Base-by-base conservation (phyloP, 2,329 filamentous ascomycete genomes). In the Pyrenophora tritici-repentis region DNA sequence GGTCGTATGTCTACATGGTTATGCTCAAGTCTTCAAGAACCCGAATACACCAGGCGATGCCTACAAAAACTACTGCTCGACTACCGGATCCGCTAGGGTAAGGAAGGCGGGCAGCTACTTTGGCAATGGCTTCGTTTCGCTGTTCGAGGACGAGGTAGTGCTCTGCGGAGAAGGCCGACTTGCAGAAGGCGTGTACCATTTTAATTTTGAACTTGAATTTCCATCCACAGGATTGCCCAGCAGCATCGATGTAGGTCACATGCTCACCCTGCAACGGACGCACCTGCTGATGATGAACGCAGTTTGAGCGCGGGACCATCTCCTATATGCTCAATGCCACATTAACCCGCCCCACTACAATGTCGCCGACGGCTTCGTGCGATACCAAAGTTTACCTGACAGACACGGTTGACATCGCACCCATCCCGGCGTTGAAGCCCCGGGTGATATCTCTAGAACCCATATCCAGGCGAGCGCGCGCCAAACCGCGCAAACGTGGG, bases 271-370 rank as follows among this genome's bases (percentile, higher is more conserved):
- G 39, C 52, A 10, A 58, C 34, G 44, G 39, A 42, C 18, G 29
- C 36, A 49, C 24, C 39, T 51, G 50, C 59, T 70, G 50, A 71
- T 26, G 54, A 47, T 37, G 18, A n/a, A 24, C 41, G 43, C 73
- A 97, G 91, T 99, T 99, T 73, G 94, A 97, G 75, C 86, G 93
- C 68, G 94, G 94, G 31, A 92, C 90, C 2, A 90, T 99, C 64
- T 88, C 89, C 16, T 99, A 97, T 75, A 86, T 93, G 77, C 83
- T 97, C 63, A 93, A 90, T 5, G 88, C 93, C 26, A 97, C 91
- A 7, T 74, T 97, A 50, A 97, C 93, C 16, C 86, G 91, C 49
- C 93, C 94, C 16, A 94, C 89, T 0, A 86, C 91, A 5, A 95
- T 97, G 55, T 83, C 87, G 12, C 87, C 93, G 2, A 91, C 87